Conservation (phyloP, 441 rosid species). For the Populus hybrid region DNA sequence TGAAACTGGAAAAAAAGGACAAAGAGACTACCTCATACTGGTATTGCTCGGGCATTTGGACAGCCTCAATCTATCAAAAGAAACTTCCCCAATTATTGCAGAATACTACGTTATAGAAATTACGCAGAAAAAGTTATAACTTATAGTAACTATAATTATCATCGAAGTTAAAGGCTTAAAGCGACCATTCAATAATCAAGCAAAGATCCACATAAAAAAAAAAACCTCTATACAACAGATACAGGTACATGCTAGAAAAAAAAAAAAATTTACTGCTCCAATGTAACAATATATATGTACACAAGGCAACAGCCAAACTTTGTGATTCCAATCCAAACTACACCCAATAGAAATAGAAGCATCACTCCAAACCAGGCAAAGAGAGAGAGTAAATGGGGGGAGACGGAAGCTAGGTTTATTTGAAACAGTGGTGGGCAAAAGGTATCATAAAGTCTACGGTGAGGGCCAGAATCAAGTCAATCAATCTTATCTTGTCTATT, state of each 20-base stretch:
- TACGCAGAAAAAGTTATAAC: background rate
- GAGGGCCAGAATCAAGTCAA: background rate
- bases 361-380: background rate
- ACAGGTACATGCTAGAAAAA: background rate
- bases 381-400: background rate
- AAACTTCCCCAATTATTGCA: conserved; percentile 9
- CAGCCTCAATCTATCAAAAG: conserved; percentile 48
- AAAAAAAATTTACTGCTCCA: background rate
- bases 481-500: background rate
- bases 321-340: background rate
- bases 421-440: background rate
- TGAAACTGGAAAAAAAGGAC: conserved; percentile 7
- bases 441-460: background rate
- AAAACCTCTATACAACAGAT: background rate
- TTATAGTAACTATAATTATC: background rate
- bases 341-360: background rate
- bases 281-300: background rate
- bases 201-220: background rate
- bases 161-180: background rate
- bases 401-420: background rate
- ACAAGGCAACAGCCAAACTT: background rate
- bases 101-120: conserved; percentile 6
- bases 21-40: conserved; percentile 44
- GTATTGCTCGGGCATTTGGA: conserved; percentile 58
- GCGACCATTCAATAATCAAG: background rate